Base-by-base conservation (phyloP, 139 green algal species). In the Chlorella sp. region DNA sequence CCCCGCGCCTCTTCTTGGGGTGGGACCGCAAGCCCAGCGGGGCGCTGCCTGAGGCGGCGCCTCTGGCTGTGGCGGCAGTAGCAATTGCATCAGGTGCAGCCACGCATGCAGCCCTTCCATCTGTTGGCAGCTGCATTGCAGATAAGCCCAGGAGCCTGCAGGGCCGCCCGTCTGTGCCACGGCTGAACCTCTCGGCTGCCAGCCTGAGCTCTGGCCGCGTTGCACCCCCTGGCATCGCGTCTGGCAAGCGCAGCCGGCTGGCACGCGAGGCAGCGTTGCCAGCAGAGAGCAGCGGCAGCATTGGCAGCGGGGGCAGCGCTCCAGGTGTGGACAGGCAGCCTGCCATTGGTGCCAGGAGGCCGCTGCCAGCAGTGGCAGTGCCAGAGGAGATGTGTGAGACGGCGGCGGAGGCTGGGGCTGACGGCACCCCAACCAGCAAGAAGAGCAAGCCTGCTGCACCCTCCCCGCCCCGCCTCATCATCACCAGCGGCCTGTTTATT, bases 171-270 rank as follows among this genome's bases (percentile, higher is more conserved):
- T 16, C 71, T 7, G 71, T 83, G 19, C 77, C 77, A 14, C 36
- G 36, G 14, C 77, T 83, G 5, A 40, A 68, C 48, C 80, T 85
- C 24, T 71, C 22, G 30, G 42, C 48, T 28, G 80, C 48, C 24
- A 37, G 77, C 37, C 75, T 26, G 32, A 26, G 16, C 30, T 57
- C 48, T 57, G 48, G 48, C 48, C 48, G 48, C 7, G 64, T 71
- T 71, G 11, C 71, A 19, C 1, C 71, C n/a, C 71, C 71, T 26
- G n/a, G 4, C 71, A 40, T 79, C 22, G 32, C 12, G 28, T 79
- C 71, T 1, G 71, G 71, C 71, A 79, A 88, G 83, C 83, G 83
- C 83, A 79, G 37, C 37, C 64, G 83, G 12, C 83, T 60, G 83
- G n/a, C 14, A 2, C 36, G 81, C 21, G 57, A 48, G 48, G 53